Percentiles rank a stretch among this genome's conserved stretches.
Conservation (phyloP, 257 asterid genomes). For the Ophiorrhiza pumila region DNA sequence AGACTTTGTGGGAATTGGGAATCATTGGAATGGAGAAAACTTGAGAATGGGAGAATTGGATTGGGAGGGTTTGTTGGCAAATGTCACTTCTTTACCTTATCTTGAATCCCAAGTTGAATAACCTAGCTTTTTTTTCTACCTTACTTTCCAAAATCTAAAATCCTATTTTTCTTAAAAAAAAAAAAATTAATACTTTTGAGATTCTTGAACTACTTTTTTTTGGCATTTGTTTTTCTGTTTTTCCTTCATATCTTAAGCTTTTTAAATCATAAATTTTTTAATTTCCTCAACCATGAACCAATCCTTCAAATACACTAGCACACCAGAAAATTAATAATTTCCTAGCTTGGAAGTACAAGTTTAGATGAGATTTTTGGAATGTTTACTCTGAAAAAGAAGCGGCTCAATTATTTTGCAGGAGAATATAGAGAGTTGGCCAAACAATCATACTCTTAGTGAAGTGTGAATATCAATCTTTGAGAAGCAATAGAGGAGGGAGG, state of each 20-base stretch:
- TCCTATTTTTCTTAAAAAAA: not conserved
- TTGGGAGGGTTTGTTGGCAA: slow-evolving; percentile 99
- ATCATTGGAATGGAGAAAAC: slow-evolving; percentile 71
- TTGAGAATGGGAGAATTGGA: slow-evolving; percentile 79
- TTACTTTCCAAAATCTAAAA: not conserved
- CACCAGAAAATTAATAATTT: slow-evolving; percentile 15
- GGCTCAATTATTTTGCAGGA: slow-evolving; percentile 12
- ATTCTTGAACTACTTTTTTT: not conserved
- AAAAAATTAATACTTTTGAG: not conserved
- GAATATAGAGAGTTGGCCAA: slow-evolving; percentile 6
- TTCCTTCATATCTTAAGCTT: not conserved
- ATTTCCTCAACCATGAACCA: not conserved
- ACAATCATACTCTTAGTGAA: slow-evolving; percentile 11
- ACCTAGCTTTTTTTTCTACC: slow-evolving; percentile 6
- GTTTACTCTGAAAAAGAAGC: not conserved
- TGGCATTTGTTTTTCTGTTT: not conserved
- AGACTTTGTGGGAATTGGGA: slow-evolving; percentile 53
- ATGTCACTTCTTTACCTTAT: slow-evolving; percentile 79
- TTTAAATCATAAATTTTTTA: not conserved
- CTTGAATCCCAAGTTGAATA: slow-evolving; percentile 71
- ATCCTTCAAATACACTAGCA: not conserved
- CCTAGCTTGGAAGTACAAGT: not conserved
- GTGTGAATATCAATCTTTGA: slow-evolving; percentile 36
- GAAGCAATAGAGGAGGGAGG: slow-evolving; percentile 19
- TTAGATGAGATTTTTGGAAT: not conserved